These are phyloP conservation scores for Thraustochytrium striatum DNA, from an alignment of 352 stramenopile species.

Conservation along the genomic window DNA sequence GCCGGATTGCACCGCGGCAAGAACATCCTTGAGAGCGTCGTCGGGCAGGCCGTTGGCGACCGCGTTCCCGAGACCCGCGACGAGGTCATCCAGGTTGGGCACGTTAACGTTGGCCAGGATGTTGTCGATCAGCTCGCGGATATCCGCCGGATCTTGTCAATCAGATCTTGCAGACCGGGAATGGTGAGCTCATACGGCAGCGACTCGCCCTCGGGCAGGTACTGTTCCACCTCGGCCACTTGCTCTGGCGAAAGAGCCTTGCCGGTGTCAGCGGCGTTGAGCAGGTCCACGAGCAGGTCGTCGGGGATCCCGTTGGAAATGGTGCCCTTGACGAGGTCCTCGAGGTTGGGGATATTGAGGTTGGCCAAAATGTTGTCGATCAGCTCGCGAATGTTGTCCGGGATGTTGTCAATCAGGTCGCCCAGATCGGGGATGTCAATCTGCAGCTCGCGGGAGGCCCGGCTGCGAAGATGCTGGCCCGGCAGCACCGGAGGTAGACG, in stretches of 20 bases:
- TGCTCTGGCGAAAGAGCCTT: no score
- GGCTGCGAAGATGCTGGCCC: no score
- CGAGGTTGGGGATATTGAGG: background rate
- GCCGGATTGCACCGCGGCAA: no score
- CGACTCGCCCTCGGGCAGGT: background rate
- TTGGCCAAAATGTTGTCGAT: background rate
- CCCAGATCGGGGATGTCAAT: background rate
- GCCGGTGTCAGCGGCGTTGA: no score
- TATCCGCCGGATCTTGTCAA: background rate
- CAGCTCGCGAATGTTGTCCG: background rate
- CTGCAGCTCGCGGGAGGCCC: no score
- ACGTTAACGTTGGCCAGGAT: no score
- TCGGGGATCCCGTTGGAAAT: background rate
- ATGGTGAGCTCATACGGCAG: background rate
- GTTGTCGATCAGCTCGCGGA: background rate
- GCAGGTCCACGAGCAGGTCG: background rate
- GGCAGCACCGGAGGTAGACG: no score
- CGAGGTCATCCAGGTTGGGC: background rate
- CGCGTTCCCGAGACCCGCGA: background rate
- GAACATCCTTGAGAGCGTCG: background rate
- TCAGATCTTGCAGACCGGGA: background rate
- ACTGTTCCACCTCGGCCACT: no score
- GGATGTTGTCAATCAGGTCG: background rate
- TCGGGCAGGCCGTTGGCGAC: background rate
- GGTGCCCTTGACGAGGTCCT: background rate